These are phyloP conservation scores for Lentinus polychrous DNA, from an alignment of 1,284 basidiomycete species.

Conservation along the genomic window DNA sequence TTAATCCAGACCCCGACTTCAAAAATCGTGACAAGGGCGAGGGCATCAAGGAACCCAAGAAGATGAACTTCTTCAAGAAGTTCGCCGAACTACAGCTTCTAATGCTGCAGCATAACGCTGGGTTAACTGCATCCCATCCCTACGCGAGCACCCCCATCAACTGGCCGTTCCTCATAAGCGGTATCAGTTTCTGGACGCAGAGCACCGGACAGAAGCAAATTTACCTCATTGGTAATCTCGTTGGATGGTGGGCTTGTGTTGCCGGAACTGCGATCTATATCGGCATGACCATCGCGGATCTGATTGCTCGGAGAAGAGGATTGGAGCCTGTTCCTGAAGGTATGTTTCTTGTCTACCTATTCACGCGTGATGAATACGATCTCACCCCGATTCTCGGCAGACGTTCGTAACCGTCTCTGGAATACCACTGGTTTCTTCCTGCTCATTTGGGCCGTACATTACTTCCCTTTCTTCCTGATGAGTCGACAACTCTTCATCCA, in stretches of 20 bases:
- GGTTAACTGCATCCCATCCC: slow-evolving; percentile 90
- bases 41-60: slow-evolving; percentile 64
- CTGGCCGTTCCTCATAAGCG: slow-evolving; percentile 95
- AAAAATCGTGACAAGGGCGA: slow-evolving; percentile 44
- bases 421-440: slow-evolving; percentile 96
- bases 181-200: slow-evolving; percentile 98
- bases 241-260: slow-evolving; percentile 94
- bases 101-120: slow-evolving; percentile 98
- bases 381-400: slow-evolving; percentile 33
- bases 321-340: slow-evolving; percentile 82
- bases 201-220: slow-evolving; percentile 84
- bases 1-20: slow-evolving; percentile 48
- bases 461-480: slow-evolving; percentile 98
- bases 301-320: slow-evolving; percentile 81
- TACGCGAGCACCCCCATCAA: slow-evolving; percentile 93
- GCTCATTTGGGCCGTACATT: slow-evolving; percentile 92
- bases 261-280: slow-evolving; percentile 82
- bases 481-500: slow-evolving; percentile 95
- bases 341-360: slow-evolving; percentile 36
- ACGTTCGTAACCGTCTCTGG: slow-evolving; percentile 87
- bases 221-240: slow-evolving; percentile 91
- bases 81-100: slow-evolving; percentile 89
- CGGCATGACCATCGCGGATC: slow-evolving; percentile 85
- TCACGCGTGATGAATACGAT: neutral
- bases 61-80: slow-evolving; percentile 90